These are phyloP conservation scores for Rhododendron henanense DNA, from an alignment of 148 eudicot genomes.

Conservation along the genomic window DNA sequence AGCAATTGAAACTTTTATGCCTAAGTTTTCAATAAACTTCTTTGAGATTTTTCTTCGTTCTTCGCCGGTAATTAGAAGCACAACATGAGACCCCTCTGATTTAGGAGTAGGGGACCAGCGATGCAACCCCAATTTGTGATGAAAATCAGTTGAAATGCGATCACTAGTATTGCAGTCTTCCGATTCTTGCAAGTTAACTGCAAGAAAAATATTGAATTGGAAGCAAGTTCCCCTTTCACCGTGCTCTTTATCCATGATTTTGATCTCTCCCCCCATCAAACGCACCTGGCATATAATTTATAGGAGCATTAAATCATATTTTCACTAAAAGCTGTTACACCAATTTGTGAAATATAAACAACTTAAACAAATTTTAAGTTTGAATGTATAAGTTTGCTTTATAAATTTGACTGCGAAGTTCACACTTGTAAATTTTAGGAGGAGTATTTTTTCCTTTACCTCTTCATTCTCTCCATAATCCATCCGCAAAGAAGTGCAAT, in stretches of 20 bases:
- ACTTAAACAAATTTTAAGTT: neutral
- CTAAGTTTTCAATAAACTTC: conserved; percentile 1
- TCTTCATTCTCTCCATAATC: neutral
- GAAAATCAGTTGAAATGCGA: neutral
- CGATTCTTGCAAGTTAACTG: neutral
- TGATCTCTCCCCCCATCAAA: conserved; percentile 51
- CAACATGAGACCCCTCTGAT: neutral
- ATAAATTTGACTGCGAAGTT: too few species aligned
- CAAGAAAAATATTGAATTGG: conserved; percentile 39
- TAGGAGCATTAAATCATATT: neutral
- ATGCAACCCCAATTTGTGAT: neutral
- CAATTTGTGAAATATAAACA: neutral
- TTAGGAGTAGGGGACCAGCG: neutral
- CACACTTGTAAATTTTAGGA: too few species aligned
- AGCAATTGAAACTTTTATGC: neutral
- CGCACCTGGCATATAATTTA: conserved; percentile 26
- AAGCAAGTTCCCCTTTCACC: conserved; percentile 38
- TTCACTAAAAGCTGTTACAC: neutral
- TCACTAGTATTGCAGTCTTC: neutral
- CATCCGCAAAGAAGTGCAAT: neutral
- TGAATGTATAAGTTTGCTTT: neutral
- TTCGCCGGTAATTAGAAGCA: neutral
- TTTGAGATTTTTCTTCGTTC: neutral
- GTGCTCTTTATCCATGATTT: conserved; percentile 31
- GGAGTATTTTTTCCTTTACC: too few species aligned